A percentile compares a stretch with the other conserved stretches of the same genome.
Conservation (phyloP, 2,329 filamentous ascomycete species). For the Pyrenophora tritici-repentis region DNA sequence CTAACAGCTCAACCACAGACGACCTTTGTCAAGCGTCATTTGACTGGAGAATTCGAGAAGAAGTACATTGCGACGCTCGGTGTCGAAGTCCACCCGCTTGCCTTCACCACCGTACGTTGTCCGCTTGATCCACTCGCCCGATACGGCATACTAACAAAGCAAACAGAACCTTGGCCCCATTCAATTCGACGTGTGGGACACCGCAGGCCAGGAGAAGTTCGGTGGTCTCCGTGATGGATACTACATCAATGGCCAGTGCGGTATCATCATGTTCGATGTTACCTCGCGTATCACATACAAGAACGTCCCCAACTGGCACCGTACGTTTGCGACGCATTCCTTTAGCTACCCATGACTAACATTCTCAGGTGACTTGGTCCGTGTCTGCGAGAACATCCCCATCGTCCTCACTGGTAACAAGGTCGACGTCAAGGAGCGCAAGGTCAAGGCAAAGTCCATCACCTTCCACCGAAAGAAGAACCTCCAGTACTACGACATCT, state of each 20-base stretch:
- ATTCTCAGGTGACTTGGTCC: conserved; percentile 84
- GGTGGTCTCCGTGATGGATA: conserved; percentile 98
- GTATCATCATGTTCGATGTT: conserved; percentile 99
- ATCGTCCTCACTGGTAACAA: conserved; percentile 99
- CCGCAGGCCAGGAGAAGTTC: conserved; percentile 98
- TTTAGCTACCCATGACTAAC: conserved; percentile 21
- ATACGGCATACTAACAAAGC: conserved; percentile 27
- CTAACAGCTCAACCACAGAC: conserved; percentile 65
- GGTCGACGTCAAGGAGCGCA: conserved; percentile 99
- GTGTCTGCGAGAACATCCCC: conserved; percentile 98
- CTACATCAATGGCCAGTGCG: conserved; percentile 99
- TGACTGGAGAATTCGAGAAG: conserved; percentile 99
- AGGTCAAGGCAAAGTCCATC: conserved; percentile 99
- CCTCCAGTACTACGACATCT: conserved; percentile 99
- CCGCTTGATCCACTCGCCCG: conserved; percentile 13
- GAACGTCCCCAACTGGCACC: conserved; percentile 99
- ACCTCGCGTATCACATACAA: conserved; percentile 99
- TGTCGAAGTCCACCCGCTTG: conserved; percentile 98
- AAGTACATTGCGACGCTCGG: conserved; percentile 99
- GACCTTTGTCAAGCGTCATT: conserved; percentile 99
- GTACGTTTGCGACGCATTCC: conserved; percentile 62
- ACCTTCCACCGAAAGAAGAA: conserved; percentile 99
- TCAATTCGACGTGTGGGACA: conserved; percentile 99
- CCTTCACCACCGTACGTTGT: conserved; percentile 88
- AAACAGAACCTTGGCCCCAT: conserved; percentile 86